Evolutionary conservation across 192 early-diverging fungal genomes (phyloP), one percentile per base, ranked within the genome.

Genomic region (Backusella parvicylindrica): DNA sequence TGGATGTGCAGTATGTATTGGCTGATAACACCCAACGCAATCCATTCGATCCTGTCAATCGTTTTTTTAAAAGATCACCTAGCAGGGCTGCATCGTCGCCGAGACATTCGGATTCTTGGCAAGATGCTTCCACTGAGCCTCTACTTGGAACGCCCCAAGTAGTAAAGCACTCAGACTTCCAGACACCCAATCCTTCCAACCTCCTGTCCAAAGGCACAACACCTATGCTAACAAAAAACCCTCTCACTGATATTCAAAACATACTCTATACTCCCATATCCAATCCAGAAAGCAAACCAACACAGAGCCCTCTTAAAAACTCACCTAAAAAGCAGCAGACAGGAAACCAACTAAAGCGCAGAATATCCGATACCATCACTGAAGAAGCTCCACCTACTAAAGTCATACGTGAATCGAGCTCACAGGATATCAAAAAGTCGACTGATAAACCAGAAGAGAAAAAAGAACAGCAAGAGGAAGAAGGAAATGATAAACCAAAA

Each of bases 61-160:
- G 53, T 11, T 11, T 60, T 26, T 60, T 60, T 60, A 60, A 26
- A 23, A 60, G 53, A 60, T 60, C 53, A 11, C 53, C 53, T 8
- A 60, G 15, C 12, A 70, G 40, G 5, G 8, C 26, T n/a, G 12
- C 47, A 38, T 30, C 71, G n/a, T 38, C 71, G 1, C 71, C 71
- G 1, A 38, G 33, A 8, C 16, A 26, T 36, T 70, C 38, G 1
- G 71, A 72, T 40, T 72, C 71, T 13, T 36, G 28, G 15, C 71
- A 72, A 23, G 49, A 72, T 63, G 71, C 23, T 6, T 35, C 71
- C 2, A 72, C 71, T 35, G 53, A 72, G 12, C 53, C 71, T 11
- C 11, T 63, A 13, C 56, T 53, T 38, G 32, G 12, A 26, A 37
- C 36, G 1, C 50, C 71, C 32, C 30, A n/a, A 32, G 49, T 8